Conservation (phyloP, 176 grass and related monocot species). For the Luzula sylvatica region DNA sequence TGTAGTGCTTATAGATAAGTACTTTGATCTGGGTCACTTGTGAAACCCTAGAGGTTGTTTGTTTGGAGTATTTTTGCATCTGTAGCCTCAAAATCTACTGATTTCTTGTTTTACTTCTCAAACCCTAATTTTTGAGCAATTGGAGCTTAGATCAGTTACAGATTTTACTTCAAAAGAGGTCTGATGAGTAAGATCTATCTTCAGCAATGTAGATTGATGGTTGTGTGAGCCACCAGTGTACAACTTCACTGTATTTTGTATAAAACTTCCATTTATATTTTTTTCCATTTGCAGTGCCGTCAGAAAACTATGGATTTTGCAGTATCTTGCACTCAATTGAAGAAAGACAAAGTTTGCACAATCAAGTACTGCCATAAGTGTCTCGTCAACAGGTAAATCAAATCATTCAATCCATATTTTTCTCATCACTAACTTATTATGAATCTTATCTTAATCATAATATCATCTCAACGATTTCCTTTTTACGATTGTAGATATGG, state of each 20-base stretch:
- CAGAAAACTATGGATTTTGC: conserved; percentile 78
- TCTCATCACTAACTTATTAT: too few species aligned
- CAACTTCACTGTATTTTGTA: too few species aligned
- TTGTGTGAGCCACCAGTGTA: too few species aligned
- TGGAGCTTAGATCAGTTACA: too few species aligned
- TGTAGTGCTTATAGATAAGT: background rate
- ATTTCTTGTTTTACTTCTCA: too few species aligned
- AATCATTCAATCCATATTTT: background rate
- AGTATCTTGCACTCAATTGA: conserved; percentile 54
- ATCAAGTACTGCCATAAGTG: conserved; percentile 80
- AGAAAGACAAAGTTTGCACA: conserved; percentile 42
- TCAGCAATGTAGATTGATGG: too few species aligned
- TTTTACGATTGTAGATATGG: conserved; percentile 49
- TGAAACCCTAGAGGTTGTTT: background rate
- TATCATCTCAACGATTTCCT: background rate
- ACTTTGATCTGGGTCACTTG: background rate
- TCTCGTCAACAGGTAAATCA: conserved; percentile 57
- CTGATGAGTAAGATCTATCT: too few species aligned
- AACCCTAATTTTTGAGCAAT: too few species aligned
- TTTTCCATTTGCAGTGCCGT: conserved; percentile 42
- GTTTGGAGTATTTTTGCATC: background rate
- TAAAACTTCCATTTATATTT: background rate
- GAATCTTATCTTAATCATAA: background rate
- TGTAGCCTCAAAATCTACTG: background rate
- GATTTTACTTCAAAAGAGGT: too few species aligned